Percentiles rank a stretch among this genome's conserved stretches.
phyloP scores from a whole-genome alignment of 2,329 filamentous ascomycete species.

The Fusarium avenaceum region DNA sequence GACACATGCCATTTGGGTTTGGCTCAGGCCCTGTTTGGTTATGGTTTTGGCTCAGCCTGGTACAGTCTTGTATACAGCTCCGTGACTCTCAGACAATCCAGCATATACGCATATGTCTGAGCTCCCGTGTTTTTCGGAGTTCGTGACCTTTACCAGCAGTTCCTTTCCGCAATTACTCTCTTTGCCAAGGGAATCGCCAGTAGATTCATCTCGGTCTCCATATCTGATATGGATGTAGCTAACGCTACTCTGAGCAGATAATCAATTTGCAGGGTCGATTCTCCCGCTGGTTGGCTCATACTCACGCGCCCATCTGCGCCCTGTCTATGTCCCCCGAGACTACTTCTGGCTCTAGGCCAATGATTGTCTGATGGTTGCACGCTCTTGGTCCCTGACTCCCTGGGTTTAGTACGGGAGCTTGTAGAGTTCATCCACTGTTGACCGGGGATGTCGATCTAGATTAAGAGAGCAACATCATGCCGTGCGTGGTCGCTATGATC shows the following conservation, averaged over 20 bases:
- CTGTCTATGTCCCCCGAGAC: conserved; percentile 35
- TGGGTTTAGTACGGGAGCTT: conserved; percentile 38
- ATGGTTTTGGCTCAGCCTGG: conserved; percentile 12
- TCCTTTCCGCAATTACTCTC: conserved; percentile 29
- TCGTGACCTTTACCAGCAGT: conserved; percentile 38
- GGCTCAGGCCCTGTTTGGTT: conserved; percentile 15
- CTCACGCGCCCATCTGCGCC: conserved; percentile 34
- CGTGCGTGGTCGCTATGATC: conserved; percentile 45
- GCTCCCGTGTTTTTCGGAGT: conserved; percentile 31
- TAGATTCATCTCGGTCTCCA: conserved; percentile 44
- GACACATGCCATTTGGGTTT: conserved; percentile 22
- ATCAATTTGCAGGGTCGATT: conserved; percentile 43
- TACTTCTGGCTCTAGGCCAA: conserved; percentile 23
- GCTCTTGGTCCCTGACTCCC: conserved; percentile 22
- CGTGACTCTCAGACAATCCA: conserved; percentile 22
- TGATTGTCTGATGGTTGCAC: conserved; percentile 29
- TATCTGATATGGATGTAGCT: conserved; percentile 39
- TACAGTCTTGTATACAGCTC: conserved; percentile 30
- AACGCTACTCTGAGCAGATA: conserved; percentile 40
- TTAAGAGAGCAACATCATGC: conserved; percentile 41
- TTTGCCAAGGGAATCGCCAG: conserved; percentile 35
- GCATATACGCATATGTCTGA: conserved; percentile 29
- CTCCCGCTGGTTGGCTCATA: conserved; percentile 38
- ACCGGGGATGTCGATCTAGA: conserved; percentile 42
- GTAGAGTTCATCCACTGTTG: conserved; percentile 43